phyloP scores from a whole-genome alignment of 306 rosid species.

The Dicorynia guianensis region DNA sequence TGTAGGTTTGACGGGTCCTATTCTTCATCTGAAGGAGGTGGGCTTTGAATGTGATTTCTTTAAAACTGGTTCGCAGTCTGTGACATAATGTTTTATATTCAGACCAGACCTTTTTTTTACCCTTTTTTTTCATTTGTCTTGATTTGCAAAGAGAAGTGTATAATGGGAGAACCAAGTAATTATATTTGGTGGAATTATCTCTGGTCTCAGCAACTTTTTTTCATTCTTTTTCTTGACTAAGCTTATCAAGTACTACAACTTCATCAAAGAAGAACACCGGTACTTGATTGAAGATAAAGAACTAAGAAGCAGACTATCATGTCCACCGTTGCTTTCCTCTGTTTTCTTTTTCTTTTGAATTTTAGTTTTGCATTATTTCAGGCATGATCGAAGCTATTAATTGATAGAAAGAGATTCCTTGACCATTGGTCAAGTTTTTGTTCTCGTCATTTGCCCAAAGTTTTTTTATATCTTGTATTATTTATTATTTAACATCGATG shows the following conservation, averaged over 20 bases:
- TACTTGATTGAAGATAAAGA: background rate
- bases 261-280: background rate
- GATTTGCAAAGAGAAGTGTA: constrained; percentile 52
- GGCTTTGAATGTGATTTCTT: constrained; percentile 71
- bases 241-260: too few relatives aligned
- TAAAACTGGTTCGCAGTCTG: constrained; percentile 32
- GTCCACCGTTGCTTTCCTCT: background rate
- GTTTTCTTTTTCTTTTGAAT: background rate
- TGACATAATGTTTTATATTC: constrained; percentile 45
- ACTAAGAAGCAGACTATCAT: background rate
- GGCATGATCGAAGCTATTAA: too few relatives aligned
- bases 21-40: constrained; percentile 66
- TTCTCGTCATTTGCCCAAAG: too few relatives aligned
- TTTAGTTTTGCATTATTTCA: too few relatives aligned
- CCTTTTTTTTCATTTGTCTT: constrained; percentile 30
- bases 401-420: too few relatives aligned
- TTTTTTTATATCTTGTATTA: too few relatives aligned
- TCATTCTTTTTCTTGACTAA: background rate
- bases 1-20: constrained; percentile 43
- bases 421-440: too few relatives aligned
- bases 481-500: too few relatives aligned
- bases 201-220: background rate
- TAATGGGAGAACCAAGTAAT: constrained; percentile 48
- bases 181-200: constrained; percentile 37
- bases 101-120: constrained; percentile 42